Base-by-base conservation (phyloP, 2,329 filamentous ascomycete genomes). In the Aspergillus glaucus region DNA sequence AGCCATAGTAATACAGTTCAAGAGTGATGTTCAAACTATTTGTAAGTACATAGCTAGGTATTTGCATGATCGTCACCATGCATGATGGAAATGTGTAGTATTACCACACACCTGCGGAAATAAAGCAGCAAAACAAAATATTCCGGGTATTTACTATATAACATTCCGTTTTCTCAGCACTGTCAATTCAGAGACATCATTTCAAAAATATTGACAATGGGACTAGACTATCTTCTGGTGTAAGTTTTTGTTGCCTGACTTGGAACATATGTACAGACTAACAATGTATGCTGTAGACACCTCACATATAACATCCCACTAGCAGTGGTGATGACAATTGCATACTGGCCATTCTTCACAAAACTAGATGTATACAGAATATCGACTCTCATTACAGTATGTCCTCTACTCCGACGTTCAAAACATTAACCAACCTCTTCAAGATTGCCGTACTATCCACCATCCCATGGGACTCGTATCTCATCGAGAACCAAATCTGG, bases 391-490 rank as follows among this genome's bases (percentile, higher is more conserved):
- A 74, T 85, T 50, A 68, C 74, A 17, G 74, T 75, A 63, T 46
- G 58, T 47, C 14, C 10, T 15, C 37, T 3, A 19, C 34, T 21
- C 21, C 21, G 21, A 21, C 21, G 21, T 21, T 21, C 21, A 21
- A 21, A 21, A 3, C 21, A 21, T 21, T 21, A 21, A 21, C 21
- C 4, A 21, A 21, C 21, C 21, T 21, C 17, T 10, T 26, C 37
- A 6, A 77, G 71, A 75, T 87, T 54, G 84, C 85, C 17, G 81
- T 89, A 43, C 59, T 75, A 22, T 79, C 85, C 3, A 88, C 86
- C 0, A 81, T 85, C 22, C 86, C 86, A 28, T 90, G 86, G 86
- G 86, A 89, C 59, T 86, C 84, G 7, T 87, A 87, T 64, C 75
- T 89, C 37, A 86, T 90, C 57, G 78, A 76, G 55, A 79, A 74